These are phyloP conservation scores for Bifiguratus adelaidae DNA, from an alignment of 192 early-diverging fungal species.

Conservation along the genomic window DNA sequence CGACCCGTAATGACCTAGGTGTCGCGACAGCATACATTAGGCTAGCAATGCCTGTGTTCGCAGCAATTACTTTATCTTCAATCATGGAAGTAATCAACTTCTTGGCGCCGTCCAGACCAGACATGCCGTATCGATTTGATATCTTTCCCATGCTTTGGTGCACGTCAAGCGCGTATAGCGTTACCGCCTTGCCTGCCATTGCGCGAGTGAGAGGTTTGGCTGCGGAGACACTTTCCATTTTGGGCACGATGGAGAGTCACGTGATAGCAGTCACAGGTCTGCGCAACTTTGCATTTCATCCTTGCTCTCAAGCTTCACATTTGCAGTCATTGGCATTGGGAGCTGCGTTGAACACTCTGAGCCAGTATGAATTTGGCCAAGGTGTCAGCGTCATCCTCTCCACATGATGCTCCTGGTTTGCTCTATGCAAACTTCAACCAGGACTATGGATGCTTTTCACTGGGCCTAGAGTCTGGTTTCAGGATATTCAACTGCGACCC, in stretches of 20 bases:
- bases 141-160: constrained; percentile 24
- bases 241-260: no score
- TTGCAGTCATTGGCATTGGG: no score
- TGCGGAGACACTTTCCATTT: no score
- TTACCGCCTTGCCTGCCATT: constrained; percentile 38
- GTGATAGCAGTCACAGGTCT: no score
- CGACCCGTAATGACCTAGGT: constrained; percentile 45
- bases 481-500: constrained; percentile 80
- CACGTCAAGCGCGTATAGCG: constrained; percentile 39
- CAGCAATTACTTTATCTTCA: constrained; percentile 12
- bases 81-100: constrained; percentile 3
- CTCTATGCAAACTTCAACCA: constrained; percentile 77
- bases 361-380: constrained; percentile 34
- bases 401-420: constrained; percentile 45
- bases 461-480: constrained; percentile 73
- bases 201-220: background rate
- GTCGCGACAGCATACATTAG: background rate
- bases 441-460: constrained; percentile 75
- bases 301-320: no score
- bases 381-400: constrained; percentile 29
- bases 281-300: no score
- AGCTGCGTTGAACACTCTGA: no score
- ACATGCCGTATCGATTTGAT: constrained; percentile 11
- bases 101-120: constrained; percentile 8
- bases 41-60: constrained; percentile 7